Evolutionary conservation across 495 filamentous ascomycete genomes (phyloP), one percentile per base, ranked within the genome.

Genomic region (Aspergillus bertholletiae): DNA sequence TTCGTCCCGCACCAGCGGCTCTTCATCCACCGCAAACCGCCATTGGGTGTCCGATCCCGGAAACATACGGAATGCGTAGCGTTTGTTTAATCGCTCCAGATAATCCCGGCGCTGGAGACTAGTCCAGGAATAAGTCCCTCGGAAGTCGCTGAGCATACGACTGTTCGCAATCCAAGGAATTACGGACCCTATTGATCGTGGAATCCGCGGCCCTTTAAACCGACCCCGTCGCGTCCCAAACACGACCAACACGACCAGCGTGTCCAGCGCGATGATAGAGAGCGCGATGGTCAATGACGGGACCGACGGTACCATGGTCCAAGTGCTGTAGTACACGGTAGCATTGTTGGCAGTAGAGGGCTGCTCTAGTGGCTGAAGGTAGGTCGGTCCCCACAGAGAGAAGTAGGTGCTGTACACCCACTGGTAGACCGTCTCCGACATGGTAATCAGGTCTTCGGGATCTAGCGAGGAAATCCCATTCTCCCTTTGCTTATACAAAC

Each of bases 361-460:
- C 0, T 66, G 9, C 9, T 54, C 22, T 5, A 74, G 56, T 3
- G 65, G 62, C 20, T 70, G 46, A 0, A 75, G 68, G 43, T 75
- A 75, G 27, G 70, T 64, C 8, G 69, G 55, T 5, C 66, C 63
- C 70, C 70, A 75, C 17, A 75, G 57, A 0, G 70, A 71, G 34
- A 75, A 73, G 46, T 75, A 75, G 3, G 72, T 73, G 43, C 66
- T 66, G 49, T 73, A 75, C 1, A 73, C 72, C 72, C 72, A 75
- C 48, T 72, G 65, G 45, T 73, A 75, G 11, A 75, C 72, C 3
- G 43, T 61, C 23, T 65, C 64, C n/a, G 69, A 69, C 20, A 70
- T 47, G 15, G 61, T 40, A 1, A 60, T 69, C 39, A 75, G 40
- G 7, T 55, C 53, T 7, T 32, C 52, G 2, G 66, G 13, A n/a